Conservation (phyloP, 768 basidiomycete species). For the Hericium erinaceus region DNA sequence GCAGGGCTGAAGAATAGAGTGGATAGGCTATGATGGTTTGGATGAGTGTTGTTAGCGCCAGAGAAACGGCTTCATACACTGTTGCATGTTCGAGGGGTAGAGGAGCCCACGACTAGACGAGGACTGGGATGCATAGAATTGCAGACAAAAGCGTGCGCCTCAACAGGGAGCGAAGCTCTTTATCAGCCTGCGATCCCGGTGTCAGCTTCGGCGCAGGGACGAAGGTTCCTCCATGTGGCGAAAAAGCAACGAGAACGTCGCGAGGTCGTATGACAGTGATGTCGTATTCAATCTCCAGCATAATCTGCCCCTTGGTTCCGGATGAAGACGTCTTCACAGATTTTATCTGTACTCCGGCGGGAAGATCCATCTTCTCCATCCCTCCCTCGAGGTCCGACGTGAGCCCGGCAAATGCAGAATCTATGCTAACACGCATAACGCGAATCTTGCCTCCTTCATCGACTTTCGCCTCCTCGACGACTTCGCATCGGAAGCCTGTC, state of each 20-base stretch:
- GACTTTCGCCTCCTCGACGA: neutral
- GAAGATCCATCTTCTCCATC: neutral
- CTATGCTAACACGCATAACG: conserved; percentile 3
- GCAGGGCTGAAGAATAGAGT: conserved; percentile 26
- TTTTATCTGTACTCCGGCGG: conserved; percentile 2
- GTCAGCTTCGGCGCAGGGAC: conserved; percentile 17
- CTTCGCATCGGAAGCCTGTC: conserved; percentile 6
- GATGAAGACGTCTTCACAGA: neutral
- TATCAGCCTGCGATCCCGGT: conserved; percentile 18
- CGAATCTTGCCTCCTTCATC: conserved; percentile 2
- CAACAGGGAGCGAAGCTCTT: conserved; percentile 23
- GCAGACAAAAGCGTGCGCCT: conserved; percentile 23
- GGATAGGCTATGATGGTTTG: conserved; percentile 27
- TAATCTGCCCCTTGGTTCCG: neutral
- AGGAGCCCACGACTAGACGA: conserved; percentile 34
- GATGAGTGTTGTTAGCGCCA: conserved; percentile 30
- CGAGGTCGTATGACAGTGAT: conserved; percentile 22
- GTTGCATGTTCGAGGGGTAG: conserved; percentile 24
- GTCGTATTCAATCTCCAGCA: conserved; percentile 16
- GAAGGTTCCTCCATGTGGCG: conserved; percentile 16
- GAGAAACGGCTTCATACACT: conserved; percentile 27
- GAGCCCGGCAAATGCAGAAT: neutral
- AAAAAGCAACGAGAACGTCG: conserved; percentile 21
- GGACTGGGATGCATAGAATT: conserved; percentile 30
- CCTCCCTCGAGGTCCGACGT: neutral